These are phyloP conservation scores for Chloranthus sessilifolius DNA, from an alignment of 164 flowering plant species.

Conservation along the genomic window DNA sequence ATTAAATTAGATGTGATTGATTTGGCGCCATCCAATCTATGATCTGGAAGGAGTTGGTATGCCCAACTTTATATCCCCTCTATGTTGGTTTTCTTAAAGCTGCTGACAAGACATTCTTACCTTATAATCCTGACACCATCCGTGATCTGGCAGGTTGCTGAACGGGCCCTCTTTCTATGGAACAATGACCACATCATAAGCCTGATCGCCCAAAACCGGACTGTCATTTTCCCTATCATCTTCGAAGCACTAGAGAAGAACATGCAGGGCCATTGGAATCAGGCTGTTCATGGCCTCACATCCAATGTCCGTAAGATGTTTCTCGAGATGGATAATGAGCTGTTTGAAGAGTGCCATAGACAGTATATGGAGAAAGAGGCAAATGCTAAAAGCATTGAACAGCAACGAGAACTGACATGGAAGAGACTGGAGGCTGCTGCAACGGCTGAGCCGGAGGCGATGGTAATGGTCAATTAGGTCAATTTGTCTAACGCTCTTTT, in stretches of 20 bases:
- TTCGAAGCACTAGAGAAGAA: conserved; percentile 37
- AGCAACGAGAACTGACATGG: conserved; percentile 32
- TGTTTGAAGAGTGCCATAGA: conserved; percentile 39
- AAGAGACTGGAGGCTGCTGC: conserved; percentile 38
- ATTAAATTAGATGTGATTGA: no score
- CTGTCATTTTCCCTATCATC: conserved; percentile 30
- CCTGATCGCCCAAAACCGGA: conserved; percentile 35
- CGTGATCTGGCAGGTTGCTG: conserved; percentile 36
- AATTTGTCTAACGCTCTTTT: no score
- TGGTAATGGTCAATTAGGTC: conserved; percentile 11
- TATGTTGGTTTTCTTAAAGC: no score
- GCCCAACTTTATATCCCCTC: no score
- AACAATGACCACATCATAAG: conserved; percentile 40
- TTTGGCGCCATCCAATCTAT: no score
- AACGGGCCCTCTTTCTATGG: conserved; percentile 41
- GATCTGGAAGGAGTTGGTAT: no score
- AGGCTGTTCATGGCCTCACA: conserved; percentile 39
- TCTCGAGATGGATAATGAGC: conserved; percentile 37
- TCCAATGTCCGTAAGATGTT: conserved; percentile 35
- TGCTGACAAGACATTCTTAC: no score
- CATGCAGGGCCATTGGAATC: conserved; percentile 36
- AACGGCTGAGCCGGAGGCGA: conserved; percentile 12
- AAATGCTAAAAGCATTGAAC: conserved; percentile 27
- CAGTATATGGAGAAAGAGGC: conserved; percentile 27
- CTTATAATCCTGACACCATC: no score